These are phyloP conservation scores for Pseudozyma tsukubaensis DNA, from an alignment of 1,284 basidiomycete species.

Conservation along the genomic window DNA sequence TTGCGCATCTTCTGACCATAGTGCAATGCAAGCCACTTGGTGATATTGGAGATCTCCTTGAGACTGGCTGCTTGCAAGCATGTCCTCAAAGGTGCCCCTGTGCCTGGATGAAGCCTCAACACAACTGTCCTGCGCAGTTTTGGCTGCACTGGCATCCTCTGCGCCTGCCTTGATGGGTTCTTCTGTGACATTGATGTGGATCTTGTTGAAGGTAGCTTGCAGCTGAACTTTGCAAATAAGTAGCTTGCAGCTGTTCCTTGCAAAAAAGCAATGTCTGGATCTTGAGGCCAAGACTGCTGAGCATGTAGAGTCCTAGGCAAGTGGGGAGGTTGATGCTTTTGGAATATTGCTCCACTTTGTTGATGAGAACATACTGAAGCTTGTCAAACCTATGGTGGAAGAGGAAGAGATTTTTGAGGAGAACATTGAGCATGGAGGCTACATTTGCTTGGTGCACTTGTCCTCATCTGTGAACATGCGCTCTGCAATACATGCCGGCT, in stretches of 20 bases:
- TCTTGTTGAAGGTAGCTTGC: constrained; percentile 55
- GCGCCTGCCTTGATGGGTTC: constrained; percentile 75
- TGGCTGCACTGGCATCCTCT: constrained; percentile 73
- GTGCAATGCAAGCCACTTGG: constrained; percentile 89
- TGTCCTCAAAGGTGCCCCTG: constrained; percentile 48
- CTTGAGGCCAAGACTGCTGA: constrained; percentile 76
- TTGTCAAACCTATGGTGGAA: constrained; percentile 93
- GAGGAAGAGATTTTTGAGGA: constrained; percentile 92
- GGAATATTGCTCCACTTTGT: no score
- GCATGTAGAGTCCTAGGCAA: constrained; percentile 69
- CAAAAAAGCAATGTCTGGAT: constrained; percentile 62
- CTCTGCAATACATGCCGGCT: constrained; percentile 93
- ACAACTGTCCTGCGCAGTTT: constrained; percentile 7
- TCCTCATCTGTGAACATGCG: constrained; percentile 93
- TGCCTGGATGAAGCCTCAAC: constrained; percentile 23
- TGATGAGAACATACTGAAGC: constrained; percentile 76
- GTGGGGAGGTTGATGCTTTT: constrained; percentile 53
- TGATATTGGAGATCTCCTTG: constrained; percentile 89
- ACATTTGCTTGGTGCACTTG: constrained; percentile 85
- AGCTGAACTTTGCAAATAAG: constrained; percentile 61
- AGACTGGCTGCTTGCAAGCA: constrained; percentile 72
- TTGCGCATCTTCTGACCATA: constrained; percentile 72
- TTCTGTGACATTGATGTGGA: constrained; percentile 72
- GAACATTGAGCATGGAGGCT: constrained; percentile 84
- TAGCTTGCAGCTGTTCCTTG: constrained; percentile 60